phyloP scores from a whole-genome alignment of 768 basidiomycete species.

The Lactarius deliciosus region DNA sequence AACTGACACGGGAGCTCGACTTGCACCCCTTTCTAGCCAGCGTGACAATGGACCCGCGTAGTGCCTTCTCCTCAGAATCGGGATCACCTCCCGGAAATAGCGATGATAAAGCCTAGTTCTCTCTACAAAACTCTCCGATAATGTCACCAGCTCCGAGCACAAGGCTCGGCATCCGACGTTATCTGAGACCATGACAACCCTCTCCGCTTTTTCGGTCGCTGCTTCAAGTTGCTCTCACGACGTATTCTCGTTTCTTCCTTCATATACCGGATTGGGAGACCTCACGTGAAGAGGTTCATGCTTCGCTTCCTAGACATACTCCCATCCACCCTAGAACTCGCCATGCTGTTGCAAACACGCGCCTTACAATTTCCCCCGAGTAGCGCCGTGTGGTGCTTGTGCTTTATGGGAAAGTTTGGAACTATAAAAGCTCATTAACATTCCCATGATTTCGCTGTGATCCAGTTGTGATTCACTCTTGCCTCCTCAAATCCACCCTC shows the following conservation, averaged over 20 bases:
- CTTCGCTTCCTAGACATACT: neutral
- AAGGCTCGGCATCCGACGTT: neutral
- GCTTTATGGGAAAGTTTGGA: neutral
- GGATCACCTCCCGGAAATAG: neutral
- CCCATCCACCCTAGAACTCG: neutral
- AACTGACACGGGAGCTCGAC: neutral
- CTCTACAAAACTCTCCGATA: neutral
- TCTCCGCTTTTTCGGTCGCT: neutral
- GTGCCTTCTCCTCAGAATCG: neutral
- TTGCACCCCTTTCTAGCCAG: neutral
- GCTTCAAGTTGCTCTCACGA: neutral
- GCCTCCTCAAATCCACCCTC: conserved; percentile 9
- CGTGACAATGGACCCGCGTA: neutral
- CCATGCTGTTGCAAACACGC: neutral
- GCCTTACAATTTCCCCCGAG: neutral
- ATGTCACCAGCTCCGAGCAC: too few species aligned
- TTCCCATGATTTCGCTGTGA: conserved; percentile 7
- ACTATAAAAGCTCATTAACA: neutral
- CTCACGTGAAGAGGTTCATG: neutral
- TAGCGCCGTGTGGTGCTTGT: neutral
- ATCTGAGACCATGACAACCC: neutral
- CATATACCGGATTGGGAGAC: neutral
- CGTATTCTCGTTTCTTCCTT: neutral
- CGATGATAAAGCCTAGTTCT: neutral
- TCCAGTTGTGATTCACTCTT: conserved; percentile 10